Evolutionary conservation across 1,139 yeast genomes (phyloP).

Genomic region (Zygosaccharomyces pseudobailii): DNA sequence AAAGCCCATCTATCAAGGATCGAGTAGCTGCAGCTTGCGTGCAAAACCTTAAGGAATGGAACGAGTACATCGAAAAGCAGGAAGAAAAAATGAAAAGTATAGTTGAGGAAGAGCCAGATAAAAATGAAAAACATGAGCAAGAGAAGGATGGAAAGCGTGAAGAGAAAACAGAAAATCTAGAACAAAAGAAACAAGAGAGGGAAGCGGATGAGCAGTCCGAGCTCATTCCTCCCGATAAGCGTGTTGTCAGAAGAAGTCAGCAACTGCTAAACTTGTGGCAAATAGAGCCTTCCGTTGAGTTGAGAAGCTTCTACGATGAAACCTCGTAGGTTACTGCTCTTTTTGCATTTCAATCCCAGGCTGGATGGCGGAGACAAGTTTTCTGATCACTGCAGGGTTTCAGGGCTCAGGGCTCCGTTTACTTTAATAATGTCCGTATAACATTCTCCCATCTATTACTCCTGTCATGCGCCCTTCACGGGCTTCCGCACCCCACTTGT

Average conservation of each 20-base stretch:
- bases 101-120: conserved; percentile 20
- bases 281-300: conserved; percentile 3
- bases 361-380: background rate
- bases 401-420: background rate
- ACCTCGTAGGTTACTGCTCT: background rate
- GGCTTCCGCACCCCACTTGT: conserved; percentile 1
- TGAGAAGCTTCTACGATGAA: conserved; percentile 11
- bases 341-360: background rate
- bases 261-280: conserved; percentile 16
- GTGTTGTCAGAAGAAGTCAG: conserved; percentile 17
- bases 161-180: conserved; percentile 15
- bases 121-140: conserved; percentile 4
- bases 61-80: conserved; percentile 26
- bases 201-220: conserved; percentile 5
- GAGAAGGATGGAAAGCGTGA: conserved; percentile 4
- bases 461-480: no score
- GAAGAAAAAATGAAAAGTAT: conserved; percentile 26
- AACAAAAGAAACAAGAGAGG: conserved; percentile 15
- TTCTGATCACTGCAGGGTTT: background rate
- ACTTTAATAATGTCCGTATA: background rate
- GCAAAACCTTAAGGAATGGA: conserved; percentile 30
- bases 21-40: conserved; percentile 49
- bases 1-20: conserved; percentile 32
- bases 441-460: no score
- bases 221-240: conserved; percentile 20